Evolutionary conservation across 768 basidiomycete species (phyloP).

Genomic region (Podaxis sp.): DNA sequence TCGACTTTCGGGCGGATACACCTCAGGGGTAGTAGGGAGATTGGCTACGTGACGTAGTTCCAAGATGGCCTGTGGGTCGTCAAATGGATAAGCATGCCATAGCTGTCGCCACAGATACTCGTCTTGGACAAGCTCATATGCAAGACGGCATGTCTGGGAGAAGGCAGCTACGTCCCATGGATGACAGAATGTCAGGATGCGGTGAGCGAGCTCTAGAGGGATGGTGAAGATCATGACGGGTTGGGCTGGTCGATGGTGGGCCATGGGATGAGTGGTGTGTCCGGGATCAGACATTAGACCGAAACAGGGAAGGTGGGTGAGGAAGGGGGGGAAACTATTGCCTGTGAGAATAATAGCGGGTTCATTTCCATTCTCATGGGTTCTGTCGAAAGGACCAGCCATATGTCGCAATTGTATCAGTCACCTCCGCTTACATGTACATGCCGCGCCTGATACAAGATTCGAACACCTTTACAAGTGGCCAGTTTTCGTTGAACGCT

Average conservation of each 20-base stretch:
- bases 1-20: conserved; percentile 7
- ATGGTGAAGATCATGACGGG: conserved; percentile 27
- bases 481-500: background rate
- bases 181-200: conserved; percentile 50
- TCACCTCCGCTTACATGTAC: background rate
- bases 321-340: background rate
- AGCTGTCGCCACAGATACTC: conserved; percentile 67
- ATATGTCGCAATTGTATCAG: conserved; percentile 5
- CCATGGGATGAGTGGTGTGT: background rate
- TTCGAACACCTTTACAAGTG: background rate
- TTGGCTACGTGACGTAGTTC: conserved; percentile 8
- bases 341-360: conserved; percentile 1
- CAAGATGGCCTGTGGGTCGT: conserved; percentile 49
- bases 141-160: conserved; percentile 47
- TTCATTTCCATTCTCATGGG: conserved; percentile 6
- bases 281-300: background rate
- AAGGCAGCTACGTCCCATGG: conserved; percentile 58
- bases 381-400: background rate
- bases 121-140: conserved; percentile 49
- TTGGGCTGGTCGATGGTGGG: background rate
- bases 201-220: conserved; percentile 58
- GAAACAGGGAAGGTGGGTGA: background rate
- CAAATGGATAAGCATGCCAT: conserved; percentile 56
- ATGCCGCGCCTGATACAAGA: background rate
- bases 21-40: background rate